Evolutionary conservation across 129 eudicot species (phyloP), one percentile per base, ranked within the genome.

Genomic region (Lactuca saligna): DNA sequence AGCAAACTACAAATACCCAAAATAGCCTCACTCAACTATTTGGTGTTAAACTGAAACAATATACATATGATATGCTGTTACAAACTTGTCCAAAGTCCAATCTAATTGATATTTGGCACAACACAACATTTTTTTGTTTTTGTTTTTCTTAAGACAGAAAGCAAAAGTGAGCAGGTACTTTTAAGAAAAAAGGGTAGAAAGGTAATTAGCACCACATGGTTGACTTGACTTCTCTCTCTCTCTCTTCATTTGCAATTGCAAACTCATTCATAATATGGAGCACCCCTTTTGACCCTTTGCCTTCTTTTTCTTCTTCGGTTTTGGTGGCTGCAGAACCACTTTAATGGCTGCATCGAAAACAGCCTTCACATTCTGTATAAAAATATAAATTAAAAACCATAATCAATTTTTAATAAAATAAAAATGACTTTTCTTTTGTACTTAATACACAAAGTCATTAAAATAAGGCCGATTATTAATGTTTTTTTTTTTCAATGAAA

Each of bases 261-360:
- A 20, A 20, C 20, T 20, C 20, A 20, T 20, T 20, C 79, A 85
- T 79, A 85, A 56, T 71, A 85, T 91, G 7, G 90, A 65, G 77
- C 97, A 91, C 69, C 74, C 93, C 75, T 68, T 91, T 69, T 83
- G 93, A 51, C 93, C 87, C 93, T 86, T 91, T 78, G 88, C 75
- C 83, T 88, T 91, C 97, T 88, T 91, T 81, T 68, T 91, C 96
- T 84, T 91, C 89, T 78, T 91, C 57, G 85, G 97, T 80, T 91
- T 91, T 5, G 97, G 97, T 58, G 97, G 97, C 76, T 91, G 97
- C 69, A 91, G 81, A 68, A 91, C 97, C 69, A 91, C 91, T 79
- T 88, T 91, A 46, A 91, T 91, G 48, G 97, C 97, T 37, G 96
- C 93, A 83, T 91, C 97, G 20, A 91, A 91, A 10, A 91, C 97